These are phyloP conservation scores for Glycyrrhiza uralensis DNA, from an alignment of 306 rosid species.

Conservation along the genomic window DNA sequence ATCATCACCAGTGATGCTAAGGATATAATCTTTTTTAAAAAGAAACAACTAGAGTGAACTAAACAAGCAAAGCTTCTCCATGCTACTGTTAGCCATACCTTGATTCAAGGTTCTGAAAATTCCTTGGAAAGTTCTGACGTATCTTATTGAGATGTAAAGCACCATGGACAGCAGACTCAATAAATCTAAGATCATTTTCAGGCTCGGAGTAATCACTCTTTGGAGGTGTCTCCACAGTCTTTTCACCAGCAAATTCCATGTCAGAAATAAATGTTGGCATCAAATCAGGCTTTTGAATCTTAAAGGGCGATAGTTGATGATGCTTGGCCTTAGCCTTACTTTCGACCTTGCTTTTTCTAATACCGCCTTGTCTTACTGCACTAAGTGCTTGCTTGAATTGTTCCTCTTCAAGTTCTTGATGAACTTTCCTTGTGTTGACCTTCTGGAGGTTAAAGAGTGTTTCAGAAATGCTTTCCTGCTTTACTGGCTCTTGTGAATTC, in stretches of 20 bases:
- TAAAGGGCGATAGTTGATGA: constrained; percentile 51
- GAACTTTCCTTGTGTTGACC: constrained; percentile 45
- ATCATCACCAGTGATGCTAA: constrained; percentile 2
- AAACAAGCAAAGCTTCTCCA: not conserved
- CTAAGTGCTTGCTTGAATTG: constrained; percentile 75
- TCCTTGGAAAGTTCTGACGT: constrained; percentile 59
- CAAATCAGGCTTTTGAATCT: constrained; percentile 52
- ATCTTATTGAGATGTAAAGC: constrained; percentile 52
- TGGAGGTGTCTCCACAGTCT: constrained; percentile 45
- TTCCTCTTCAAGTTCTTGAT: constrained; percentile 72
- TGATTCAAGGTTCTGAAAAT: constrained; percentile 71
- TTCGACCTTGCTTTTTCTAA: constrained; percentile 66
- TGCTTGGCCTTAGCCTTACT: constrained; percentile 61
- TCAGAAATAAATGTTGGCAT: constrained; percentile 47
- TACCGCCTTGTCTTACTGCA: constrained; percentile 62
- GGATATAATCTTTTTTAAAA: not conserved
- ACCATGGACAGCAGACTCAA: constrained; percentile 34
- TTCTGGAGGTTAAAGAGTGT: constrained; percentile 50
- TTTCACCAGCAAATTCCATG: constrained; percentile 40
- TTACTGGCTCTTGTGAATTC: constrained; percentile 45
- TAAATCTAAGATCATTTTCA: constrained; percentile 55
- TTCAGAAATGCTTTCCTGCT: constrained; percentile 54
- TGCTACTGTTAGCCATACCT: constrained; percentile 44
- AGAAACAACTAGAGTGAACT: not conserved
- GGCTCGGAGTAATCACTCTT: constrained; percentile 67